Evolutionary conservation across 2,329 filamentous ascomycete genomes (phyloP).

Genomic region (Claviceps cyperi): DNA sequence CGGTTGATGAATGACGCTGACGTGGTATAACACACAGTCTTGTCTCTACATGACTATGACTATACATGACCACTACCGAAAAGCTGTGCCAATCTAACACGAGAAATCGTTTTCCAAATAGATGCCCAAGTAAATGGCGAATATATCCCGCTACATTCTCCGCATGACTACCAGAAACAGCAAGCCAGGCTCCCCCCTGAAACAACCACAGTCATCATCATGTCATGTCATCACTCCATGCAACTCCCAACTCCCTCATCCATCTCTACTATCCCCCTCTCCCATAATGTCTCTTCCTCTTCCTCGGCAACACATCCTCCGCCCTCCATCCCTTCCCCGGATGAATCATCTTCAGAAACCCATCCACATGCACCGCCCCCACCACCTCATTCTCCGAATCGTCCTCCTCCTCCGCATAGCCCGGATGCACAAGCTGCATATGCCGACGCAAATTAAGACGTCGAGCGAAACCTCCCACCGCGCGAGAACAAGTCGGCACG

Average conservation of each 20-base stretch:
- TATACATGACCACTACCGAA: too few relatives aligned
- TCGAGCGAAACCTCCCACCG: slow-evolving; percentile 21
- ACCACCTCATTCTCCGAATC: slow-evolving; percentile 38
- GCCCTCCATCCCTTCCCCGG: slow-evolving; percentile 33
- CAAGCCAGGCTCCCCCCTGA: background rate
- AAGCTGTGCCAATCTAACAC: too few relatives aligned
- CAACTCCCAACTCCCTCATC: slow-evolving; percentile 2
- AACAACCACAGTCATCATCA: background rate
- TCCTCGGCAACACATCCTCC: slow-evolving; percentile 17
- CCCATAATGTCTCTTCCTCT: slow-evolving; percentile 15
- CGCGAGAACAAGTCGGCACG: slow-evolving; percentile 21
- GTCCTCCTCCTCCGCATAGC: slow-evolving; percentile 19
- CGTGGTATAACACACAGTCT: too few relatives aligned
- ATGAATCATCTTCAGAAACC: slow-evolving; percentile 45
- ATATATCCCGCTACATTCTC: too few relatives aligned
- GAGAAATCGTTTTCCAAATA: too few relatives aligned
- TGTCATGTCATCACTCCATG: background rate
- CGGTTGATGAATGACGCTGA: too few relatives aligned
- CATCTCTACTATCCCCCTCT: slow-evolving; percentile 3
- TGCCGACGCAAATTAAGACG: slow-evolving; percentile 24
- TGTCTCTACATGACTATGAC: too few relatives aligned
- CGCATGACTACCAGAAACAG: too few relatives aligned
- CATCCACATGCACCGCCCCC: slow-evolving; percentile 53
- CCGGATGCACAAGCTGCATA: slow-evolving; percentile 24
- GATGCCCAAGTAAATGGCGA: too few relatives aligned